Base-by-base conservation (phyloP, 2,329 filamentous ascomycete species). In the Colletotrichum liriopes region DNA sequence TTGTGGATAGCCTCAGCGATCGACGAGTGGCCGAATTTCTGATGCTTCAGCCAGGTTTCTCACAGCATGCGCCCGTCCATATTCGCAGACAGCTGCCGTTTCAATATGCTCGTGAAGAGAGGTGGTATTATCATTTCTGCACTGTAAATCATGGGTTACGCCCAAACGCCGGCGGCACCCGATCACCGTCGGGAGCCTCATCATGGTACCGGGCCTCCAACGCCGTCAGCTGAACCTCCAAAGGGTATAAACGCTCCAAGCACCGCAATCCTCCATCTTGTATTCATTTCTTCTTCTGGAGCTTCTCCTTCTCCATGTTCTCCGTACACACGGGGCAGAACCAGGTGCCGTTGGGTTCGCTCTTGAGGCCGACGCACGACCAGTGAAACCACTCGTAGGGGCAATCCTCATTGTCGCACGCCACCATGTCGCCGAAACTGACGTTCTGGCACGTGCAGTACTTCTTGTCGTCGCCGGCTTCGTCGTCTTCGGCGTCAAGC, bases 311-410 rank as follows among this genome's bases (percentile, higher is more conserved):
- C 75, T 84, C 84, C 77, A 86, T 83, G 76, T 85, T 87, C 74
- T 88, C 86, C 20, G 85, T 86, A 74, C 91, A 93, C 7, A 87
- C 84, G 2, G 91, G 90, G 76, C 91, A 93, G 78, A 89, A 92
- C 91, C 91, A 93, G 32, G 86, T 91, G 41, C 91, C 91, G 67
- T 89, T 89, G 9, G 91, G 91, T 79, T 92, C 91, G 76, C 88
- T 91, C 81, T 91, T 92, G 41, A 93, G 85, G 26, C 90, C 90
- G 61, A 93, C 91, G 77, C 91, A 93, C 54, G 86, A 91, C 93
- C 93, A 96, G 83, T 96, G 94, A 81, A 96, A 96, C 94, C 94
- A 96, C 83, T 96, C 93, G 78, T 90, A 93, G 58, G 91, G 91
- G 82, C 94, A 96, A 75, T 92, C 88, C 70, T 93, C 91, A 81